Conservation (phyloP, 306 rosid species). For the Gleditsia sinensis region DNA sequence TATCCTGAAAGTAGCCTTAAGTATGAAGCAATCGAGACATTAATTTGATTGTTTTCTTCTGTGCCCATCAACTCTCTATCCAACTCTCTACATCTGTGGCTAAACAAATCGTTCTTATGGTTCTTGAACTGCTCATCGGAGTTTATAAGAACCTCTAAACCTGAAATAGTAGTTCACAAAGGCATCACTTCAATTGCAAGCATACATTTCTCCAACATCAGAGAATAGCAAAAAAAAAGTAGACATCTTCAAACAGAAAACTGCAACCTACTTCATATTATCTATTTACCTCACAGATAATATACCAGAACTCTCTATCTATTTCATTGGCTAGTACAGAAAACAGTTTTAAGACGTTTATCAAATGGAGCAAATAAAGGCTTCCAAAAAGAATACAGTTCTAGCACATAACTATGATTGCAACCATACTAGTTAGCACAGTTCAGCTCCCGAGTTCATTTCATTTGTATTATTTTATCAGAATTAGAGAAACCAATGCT, state of each 20-base stretch:
- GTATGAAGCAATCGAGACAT: slow-evolving; percentile 61
- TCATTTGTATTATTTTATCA: not conserved
- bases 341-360: not conserved
- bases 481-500: not conserved
- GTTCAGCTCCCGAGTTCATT: not conserved
- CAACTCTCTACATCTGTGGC: slow-evolving; percentile 63
- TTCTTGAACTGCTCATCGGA: slow-evolving; percentile 64
- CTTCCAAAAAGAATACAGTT: not conserved
- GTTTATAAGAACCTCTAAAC: slow-evolving; percentile 71
- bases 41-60: slow-evolving; percentile 66
- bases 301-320: not conserved
- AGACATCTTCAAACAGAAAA: not conserved
- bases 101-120: slow-evolving; percentile 71
- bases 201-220: not conserved
- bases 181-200: not conserved
- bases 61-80: slow-evolving; percentile 74
- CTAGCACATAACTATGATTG: not conserved
- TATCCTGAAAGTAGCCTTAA: slow-evolving; percentile 64
- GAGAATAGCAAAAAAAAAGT: no score
- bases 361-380: not conserved
- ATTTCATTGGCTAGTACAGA: not conserved
- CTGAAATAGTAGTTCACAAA: slow-evolving; percentile 43
- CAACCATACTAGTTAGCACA: not conserved
- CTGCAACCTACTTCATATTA: not conserved
- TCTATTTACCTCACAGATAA: not conserved